Evolutionary conservation across 1,284 basidiomycete species (phyloP).

Genomic region (Sanghuangporus baumii): DNA sequence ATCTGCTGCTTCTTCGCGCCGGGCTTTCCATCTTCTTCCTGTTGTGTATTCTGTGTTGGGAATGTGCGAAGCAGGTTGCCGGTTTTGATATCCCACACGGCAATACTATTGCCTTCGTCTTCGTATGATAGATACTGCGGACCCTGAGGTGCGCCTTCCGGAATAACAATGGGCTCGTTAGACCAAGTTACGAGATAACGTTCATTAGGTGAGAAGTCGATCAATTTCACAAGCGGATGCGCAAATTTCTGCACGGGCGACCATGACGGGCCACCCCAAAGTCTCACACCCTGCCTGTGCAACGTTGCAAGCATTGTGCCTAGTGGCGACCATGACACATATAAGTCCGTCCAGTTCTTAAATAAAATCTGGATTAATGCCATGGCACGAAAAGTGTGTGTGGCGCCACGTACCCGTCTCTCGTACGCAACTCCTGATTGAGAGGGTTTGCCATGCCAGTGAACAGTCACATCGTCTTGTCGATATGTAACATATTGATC

Average conservation of each 20-base stretch:
- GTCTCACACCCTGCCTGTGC: slow-evolving; percentile 91
- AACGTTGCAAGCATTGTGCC: slow-evolving; percentile 94
- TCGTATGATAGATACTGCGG: slow-evolving; percentile 87
- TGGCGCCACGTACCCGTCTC: slow-evolving; percentile 53
- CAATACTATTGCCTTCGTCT: slow-evolving; percentile 96
- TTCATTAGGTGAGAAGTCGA: slow-evolving; percentile 98
- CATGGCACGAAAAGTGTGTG: neutral
- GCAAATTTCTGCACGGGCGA: slow-evolving; percentile 86
- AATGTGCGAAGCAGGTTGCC: slow-evolving; percentile 93
- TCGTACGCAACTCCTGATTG: slow-evolving; percentile 77
- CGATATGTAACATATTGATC: slow-evolving; percentile 97
- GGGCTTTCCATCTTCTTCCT: slow-evolving; percentile 32
- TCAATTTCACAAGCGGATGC: slow-evolving; percentile 91
- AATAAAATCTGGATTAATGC: neutral
- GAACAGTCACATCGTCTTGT: slow-evolving; percentile 86
- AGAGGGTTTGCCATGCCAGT: slow-evolving; percentile 92
- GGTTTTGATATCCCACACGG: slow-evolving; percentile 97
- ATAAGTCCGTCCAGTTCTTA: slow-evolving; percentile 95
- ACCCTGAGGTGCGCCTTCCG: slow-evolving; percentile 76
- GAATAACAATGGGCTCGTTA: slow-evolving; percentile 87
- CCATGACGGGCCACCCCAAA: slow-evolving; percentile 94
- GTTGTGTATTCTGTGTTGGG: slow-evolving; percentile 44
- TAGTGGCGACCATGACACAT: slow-evolving; percentile 95
- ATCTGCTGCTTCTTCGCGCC: slow-evolving; percentile 69
- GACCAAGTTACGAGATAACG: slow-evolving; percentile 98